Base-by-base conservation (phyloP, 768 basidiomycete genomes). In the Phanerodontia chrysosporium region DNA sequence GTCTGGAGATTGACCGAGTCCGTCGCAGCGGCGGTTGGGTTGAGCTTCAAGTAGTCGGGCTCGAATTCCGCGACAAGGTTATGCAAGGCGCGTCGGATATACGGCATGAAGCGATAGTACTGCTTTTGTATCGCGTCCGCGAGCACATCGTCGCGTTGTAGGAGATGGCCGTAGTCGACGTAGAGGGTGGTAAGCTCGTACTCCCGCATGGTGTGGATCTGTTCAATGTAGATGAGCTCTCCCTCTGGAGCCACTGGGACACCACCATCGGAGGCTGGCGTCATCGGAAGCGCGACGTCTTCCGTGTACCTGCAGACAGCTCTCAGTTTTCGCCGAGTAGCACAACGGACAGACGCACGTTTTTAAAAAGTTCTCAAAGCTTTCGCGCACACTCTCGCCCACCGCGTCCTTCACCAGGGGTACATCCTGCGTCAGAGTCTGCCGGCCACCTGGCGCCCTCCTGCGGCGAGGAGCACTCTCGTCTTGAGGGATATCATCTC, bases 31-130 rank as follows among this genome's bases (percentile, higher is more conserved):
- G 91, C 86, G 3, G 90, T 89, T 1, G 92, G 90, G 65, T 98
- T 95, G 68, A 94, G 83, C 75, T 97, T 98, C 62, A 98, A 84
- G 64, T 98, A 99, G 66, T 92, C 90, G 7, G 95, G 95, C 64
- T 91, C 94, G 72, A 84, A 92, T 70, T 90, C 83, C 32, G 92
- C 83, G 53, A 99, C 90, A 44, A 98, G 82, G 67, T 92, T 91
- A 68, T 92, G 85, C 22, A 99, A 80, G 2, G 95, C 94, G 62
- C 94, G 90, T 49, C 92, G 87, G 39, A 98, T 82, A 74, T 92
- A 99, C 0, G 96, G 96, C 1, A 98, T 77, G 74, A 98, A 98
- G 67, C 97, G 87, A 70, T 98, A 98, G 70, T 99, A 98, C 70
- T 97, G 93, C 61, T 86, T 90, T 64, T 90, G 87, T 59, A 99